Conservation (phyloP, 768 basidiomycete genomes). For the Jaapia argillacea region DNA sequence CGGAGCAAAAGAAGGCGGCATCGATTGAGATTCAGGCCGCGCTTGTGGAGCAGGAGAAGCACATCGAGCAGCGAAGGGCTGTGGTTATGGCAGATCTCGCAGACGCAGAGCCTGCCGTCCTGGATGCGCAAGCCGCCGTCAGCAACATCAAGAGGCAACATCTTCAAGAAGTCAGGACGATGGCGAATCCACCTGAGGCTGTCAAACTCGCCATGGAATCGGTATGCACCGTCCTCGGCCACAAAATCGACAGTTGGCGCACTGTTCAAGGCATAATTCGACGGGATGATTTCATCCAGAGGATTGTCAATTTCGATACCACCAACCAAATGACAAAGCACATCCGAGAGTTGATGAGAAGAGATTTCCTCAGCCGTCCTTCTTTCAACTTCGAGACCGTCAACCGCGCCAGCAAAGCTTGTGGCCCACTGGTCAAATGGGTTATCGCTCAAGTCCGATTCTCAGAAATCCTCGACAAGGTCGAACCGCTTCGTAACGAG, state of each 20-base stretch:
- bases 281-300: slow-evolving; percentile 91
- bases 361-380: slow-evolving; percentile 83
- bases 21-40: slow-evolving; percentile 95
- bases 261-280: slow-evolving; percentile 93
- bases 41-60: slow-evolving; percentile 80
- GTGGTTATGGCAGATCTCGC: slow-evolving; percentile 94
- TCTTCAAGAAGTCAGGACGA: slow-evolving; percentile 91
- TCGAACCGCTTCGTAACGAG: slow-evolving; percentile 93
- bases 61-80: slow-evolving; percentile 80
- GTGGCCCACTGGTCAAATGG: slow-evolving; percentile 98
- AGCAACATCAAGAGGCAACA: slow-evolving; percentile 94
- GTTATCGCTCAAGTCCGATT: slow-evolving; percentile 93
- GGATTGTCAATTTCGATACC: slow-evolving; percentile 95
- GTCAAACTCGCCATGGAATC: slow-evolving; percentile 99
- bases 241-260: slow-evolving; percentile 96
- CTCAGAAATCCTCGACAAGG: slow-evolving; percentile 95
- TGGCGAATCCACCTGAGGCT: slow-evolving; percentile 97
- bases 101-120: slow-evolving; percentile 94
- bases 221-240: slow-evolving; percentile 91
- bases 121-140: slow-evolving; percentile 93
- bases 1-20: slow-evolving; percentile 94
- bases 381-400: slow-evolving; percentile 94
- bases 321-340: slow-evolving; percentile 80
- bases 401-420: slow-evolving; percentile 91
- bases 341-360: slow-evolving; percentile 86